Base-by-base conservation (phyloP, 805 yeast genomes). In the Wickerhamiella occidentalis region DNA sequence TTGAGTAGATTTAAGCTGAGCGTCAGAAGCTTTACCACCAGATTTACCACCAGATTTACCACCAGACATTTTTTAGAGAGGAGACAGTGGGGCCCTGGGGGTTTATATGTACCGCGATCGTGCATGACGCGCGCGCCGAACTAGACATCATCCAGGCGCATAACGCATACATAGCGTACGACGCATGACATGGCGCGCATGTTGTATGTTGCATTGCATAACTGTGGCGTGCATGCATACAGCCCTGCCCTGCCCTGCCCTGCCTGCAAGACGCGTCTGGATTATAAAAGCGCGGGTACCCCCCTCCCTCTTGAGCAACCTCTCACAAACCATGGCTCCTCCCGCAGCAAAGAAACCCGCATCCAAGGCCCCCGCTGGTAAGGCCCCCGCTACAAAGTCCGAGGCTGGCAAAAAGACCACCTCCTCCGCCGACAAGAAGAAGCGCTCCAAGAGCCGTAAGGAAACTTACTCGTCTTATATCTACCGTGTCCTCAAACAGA, bases 401-500 rank as follows among this genome's bases (percentile, higher is more conserved):
- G 70, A 68, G 60, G 92, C 95, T 68, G 85, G 85, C 64, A 82
- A 82, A 78, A 87, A 85, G 77, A 42, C 46, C 18, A 84, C 94
- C 67, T 77, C 94, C 57, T 72, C 94, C 59, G 77, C 79, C 52
- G 88, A 79, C 64, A 71, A 80, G 69, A 87, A 86, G 80, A 88
- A 84, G 83, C 86, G 94, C 78, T 68, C 85, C 61, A 87, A 87
- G 82, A 73, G 87, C 63, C 86, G 96, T 81, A 87, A 86, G 83
- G 96, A 90, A 76, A 86, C 96, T 58, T 90, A 87, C 78, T 86
- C 95, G 58, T 87, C 96, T 56, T 90, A 90, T 76, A 90, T 90
- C 70, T 90, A 88, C 92, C 90, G 90, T 75, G 96, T 88, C 61
- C 82, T 90, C 70, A 88, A 88, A 75, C 96, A 90, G 79, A 88